Evolutionary conservation across 495 filamentous ascomycete species (phyloP).

Genomic region (Xylaria grammica): DNA sequence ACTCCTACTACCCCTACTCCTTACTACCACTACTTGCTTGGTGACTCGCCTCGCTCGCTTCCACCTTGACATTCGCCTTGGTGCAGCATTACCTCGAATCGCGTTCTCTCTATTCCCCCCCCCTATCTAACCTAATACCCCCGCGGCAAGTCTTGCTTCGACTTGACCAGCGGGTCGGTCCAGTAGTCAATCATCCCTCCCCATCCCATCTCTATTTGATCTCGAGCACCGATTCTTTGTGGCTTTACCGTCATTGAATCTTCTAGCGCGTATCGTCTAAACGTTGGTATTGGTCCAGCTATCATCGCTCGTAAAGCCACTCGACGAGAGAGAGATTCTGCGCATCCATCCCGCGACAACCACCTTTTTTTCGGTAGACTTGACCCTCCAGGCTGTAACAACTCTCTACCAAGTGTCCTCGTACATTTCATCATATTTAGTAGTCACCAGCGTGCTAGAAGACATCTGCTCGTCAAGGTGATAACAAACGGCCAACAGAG

Average conservation of each 20-base stretch:
- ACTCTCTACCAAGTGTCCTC: conserved; percentile 23
- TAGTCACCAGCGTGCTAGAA: conserved; percentile 28
- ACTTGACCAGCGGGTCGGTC: conserved; percentile 22
- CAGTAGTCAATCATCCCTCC: conserved; percentile 21
- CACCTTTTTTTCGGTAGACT: conserved; percentile 15
- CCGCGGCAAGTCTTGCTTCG: conserved; percentile 22
- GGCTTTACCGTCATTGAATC: conserved; percentile 7
- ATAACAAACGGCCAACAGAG: conserved; percentile 9
- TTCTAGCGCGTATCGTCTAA: conserved; percentile 13
- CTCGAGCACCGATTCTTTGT: not conserved
- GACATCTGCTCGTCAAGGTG: conserved; percentile 23
- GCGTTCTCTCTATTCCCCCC: not conserved
- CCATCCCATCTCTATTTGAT: not conserved
- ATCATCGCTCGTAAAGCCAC: conserved; percentile 10
- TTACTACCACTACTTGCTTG: conserved; percentile 8
- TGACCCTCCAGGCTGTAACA: conserved; percentile 26
- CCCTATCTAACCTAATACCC: not conserved
- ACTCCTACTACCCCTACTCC: not conserved
- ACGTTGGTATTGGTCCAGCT: conserved; percentile 14
- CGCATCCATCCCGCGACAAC: conserved; percentile 12
- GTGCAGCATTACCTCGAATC: not conserved
- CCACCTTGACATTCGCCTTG: not conserved
- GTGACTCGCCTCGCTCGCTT: not conserved
- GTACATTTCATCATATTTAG: conserved; percentile 24
- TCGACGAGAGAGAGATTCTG: conserved; percentile 7